Conservation (phyloP, 345 rosid genomes). For the Euclidium syriacum region DNA sequence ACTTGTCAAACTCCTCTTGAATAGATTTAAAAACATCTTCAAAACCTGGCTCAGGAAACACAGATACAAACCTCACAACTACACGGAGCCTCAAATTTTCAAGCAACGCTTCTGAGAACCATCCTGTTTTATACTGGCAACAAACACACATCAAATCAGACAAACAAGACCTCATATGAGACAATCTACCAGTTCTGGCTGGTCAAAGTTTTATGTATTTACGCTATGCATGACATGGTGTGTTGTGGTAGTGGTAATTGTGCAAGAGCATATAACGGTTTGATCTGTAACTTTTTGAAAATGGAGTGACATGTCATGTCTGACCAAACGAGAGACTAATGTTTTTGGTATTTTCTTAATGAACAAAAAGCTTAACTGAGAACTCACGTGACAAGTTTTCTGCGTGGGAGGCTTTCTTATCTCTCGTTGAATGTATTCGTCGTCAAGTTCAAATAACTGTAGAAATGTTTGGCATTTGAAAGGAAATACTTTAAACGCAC, state of each 20-base stretch:
- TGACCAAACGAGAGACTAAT: background rate
- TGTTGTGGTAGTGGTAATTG: background rate
- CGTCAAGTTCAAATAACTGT: constrained; percentile 75
- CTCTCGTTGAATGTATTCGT: constrained; percentile 79
- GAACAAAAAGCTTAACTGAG: background rate
- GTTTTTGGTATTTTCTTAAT: background rate
- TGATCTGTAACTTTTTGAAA: background rate
- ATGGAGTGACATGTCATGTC: background rate
- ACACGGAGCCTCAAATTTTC: constrained; percentile 65
- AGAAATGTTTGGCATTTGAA: constrained; percentile 59
- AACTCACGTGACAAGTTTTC: constrained; percentile 62
- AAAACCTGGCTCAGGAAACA: constrained; percentile 60
- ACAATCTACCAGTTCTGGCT: background rate
- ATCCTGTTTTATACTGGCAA: constrained; percentile 70
- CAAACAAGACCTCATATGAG: background rate
- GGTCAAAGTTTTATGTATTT: background rate
- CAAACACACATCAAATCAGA: constrained; percentile 18
- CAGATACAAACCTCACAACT: constrained; percentile 62
- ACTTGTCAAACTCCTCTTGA: constrained; percentile 64
- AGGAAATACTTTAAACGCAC: constrained; percentile 74
- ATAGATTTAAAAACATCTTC: constrained; percentile 57
- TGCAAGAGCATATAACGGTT: background rate
- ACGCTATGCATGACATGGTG: background rate
- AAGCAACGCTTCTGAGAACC: constrained; percentile 62
- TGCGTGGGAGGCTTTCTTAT: constrained; percentile 67